Evolutionary conservation across 1,139 yeast species (phyloP).

Genomic region (Pichia sp.): DNA sequence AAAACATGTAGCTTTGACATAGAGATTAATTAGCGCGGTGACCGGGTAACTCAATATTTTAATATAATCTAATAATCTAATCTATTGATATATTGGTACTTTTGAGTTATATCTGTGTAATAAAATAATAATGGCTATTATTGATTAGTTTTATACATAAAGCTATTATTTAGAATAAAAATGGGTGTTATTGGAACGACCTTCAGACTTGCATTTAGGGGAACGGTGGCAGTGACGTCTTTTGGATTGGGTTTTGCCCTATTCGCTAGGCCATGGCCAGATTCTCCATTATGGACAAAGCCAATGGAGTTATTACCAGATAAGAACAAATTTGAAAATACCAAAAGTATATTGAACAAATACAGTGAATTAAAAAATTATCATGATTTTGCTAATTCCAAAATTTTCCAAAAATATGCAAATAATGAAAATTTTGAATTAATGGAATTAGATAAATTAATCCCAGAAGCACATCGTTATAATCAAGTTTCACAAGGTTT

Average conservation of each 20-base stretch:
- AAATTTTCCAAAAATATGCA: conserved; percentile 32
- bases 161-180: background rate
- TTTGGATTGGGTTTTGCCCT: conserved; percentile 43
- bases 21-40: no score
- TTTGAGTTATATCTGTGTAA: no score
- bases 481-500: conserved; percentile 66
- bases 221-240: conserved; percentile 9
- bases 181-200: conserved; percentile 6
- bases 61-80: no score
- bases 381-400: conserved; percentile 1
- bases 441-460: conserved; percentile 36
- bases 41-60: no score
- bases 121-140: no score
- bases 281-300: conserved; percentile 32
- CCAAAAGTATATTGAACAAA: conserved; percentile 16
- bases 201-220: background rate
- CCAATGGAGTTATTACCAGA: conserved; percentile 13
- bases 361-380: conserved; percentile 23
- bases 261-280: conserved; percentile 40
- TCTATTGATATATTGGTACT: no score
- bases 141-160: no score
- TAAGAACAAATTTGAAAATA: background rate
- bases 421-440: conserved; percentile 28
- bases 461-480: conserved; percentile 56
- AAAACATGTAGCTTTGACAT: no score